phyloP scores from a whole-genome alignment of 306 rosid genomes.

The Trifolium fragiferum region DNA sequence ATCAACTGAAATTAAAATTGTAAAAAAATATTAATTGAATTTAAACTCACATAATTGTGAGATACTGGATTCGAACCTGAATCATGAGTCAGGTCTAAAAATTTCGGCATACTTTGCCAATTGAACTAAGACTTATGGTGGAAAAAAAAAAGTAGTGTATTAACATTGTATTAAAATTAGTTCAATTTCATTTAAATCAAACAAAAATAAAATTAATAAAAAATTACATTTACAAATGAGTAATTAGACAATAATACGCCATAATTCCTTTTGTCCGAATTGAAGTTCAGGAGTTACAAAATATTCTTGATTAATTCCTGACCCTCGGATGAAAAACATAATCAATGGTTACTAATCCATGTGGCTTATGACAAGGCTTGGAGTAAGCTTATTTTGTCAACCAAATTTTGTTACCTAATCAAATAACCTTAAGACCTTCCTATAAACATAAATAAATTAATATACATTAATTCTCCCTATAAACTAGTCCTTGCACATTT shows the following conservation, averaged over 20 bases:
- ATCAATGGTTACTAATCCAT: slow-evolving; percentile 47
- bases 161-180: not conserved
- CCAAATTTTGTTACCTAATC: slow-evolving; percentile 3
- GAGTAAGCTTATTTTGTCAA: slow-evolving; percentile 48
- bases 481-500: slow-evolving; percentile 36
- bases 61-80: no score
- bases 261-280: slow-evolving; percentile 54
- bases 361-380: slow-evolving; percentile 54
- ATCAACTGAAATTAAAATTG: no score
- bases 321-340: slow-evolving; percentile 48
- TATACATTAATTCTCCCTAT: not conserved
- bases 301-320: slow-evolving; percentile 28
- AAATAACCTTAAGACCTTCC: slow-evolving; percentile 14
- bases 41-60: no score
- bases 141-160: no score
- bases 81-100: no score
- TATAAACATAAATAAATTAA: slow-evolving; percentile 27
- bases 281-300: slow-evolving; percentile 72
- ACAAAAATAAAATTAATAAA: not conserved
- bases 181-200: slow-evolving; percentile 25
- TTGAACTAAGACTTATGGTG: no score
- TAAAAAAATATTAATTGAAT: no score
- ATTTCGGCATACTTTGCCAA: no score
- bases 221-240: not conserved
- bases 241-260: slow-evolving; percentile 45